Percentiles rank a stretch among this genome's conserved stretches.
These are phyloP conservation scores for Homolaphlyctis polyrhiza DNA, from an alignment of 371 early-diverging fungal genomes.

Conservation along the genomic window DNA sequence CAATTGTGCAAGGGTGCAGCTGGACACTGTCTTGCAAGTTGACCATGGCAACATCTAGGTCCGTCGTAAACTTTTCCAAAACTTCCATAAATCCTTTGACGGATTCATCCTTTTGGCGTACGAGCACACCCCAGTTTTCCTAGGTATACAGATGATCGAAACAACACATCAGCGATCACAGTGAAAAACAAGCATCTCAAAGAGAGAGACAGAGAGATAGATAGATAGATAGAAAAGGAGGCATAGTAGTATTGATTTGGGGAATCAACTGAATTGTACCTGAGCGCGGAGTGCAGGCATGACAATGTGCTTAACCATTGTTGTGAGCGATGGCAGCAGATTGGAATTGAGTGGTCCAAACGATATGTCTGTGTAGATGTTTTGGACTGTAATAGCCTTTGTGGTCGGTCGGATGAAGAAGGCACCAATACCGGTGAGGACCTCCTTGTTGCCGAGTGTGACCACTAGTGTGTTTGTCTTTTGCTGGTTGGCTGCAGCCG, in stretches of 20 bases:
- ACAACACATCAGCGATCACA: too few relatives aligned
- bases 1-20: constrained; percentile 41
- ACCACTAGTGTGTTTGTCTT: constrained; percentile 38
- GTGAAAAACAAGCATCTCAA: too few relatives aligned
- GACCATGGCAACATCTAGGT: constrained; percentile 55
- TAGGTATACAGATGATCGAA: too few relatives aligned
- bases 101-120: constrained; percentile 36
- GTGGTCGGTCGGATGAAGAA: constrained; percentile 45
- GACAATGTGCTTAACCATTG: constrained; percentile 50
- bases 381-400: constrained; percentile 47
- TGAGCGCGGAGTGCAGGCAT: constrained; percentile 51
- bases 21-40: constrained; percentile 52
- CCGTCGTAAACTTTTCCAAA: constrained; percentile 46
- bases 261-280: constrained; percentile 18
- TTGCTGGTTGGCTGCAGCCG: constrained; percentile 9
- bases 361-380: constrained; percentile 41
- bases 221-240: not conserved
- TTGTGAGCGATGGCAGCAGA: constrained; percentile 48
- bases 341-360: constrained; percentile 43
- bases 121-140: constrained; percentile 57
- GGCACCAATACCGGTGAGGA: constrained; percentile 42
- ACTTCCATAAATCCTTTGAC: constrained; percentile 46
- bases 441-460: constrained; percentile 40
- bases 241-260: not conserved
- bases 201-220: not conserved